These are phyloP conservation scores for Cyclostephanos invisitatus DNA, from an alignment of 108 stramenopile species.

Conservation along the genomic window DNA sequence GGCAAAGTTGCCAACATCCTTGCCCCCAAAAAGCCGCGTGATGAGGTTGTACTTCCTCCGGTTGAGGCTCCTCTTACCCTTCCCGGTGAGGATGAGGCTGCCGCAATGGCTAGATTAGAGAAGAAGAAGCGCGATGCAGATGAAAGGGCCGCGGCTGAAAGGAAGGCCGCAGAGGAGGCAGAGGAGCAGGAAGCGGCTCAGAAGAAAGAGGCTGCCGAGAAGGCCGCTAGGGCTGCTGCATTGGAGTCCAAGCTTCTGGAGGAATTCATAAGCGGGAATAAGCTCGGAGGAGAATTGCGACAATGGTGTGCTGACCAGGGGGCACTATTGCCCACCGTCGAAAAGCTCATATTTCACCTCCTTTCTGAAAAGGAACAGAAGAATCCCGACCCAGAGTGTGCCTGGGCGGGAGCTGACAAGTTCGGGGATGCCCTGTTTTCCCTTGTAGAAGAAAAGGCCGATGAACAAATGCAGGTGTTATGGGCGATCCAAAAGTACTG, in stretches of 20 bases:
- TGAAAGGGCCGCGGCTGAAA: constrained; percentile 46
- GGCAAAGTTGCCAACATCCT: constrained; percentile 34
- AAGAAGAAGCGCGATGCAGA: constrained; percentile 49
- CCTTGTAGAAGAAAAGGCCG: constrained; percentile 74
- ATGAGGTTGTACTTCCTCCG: constrained; percentile 45
- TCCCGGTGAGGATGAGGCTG: constrained; percentile 48
- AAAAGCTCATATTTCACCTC: constrained; percentile 68
- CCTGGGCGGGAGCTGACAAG: constrained; percentile 70
- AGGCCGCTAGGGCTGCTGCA: constrained; percentile 40
- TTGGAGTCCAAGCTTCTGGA: constrained; percentile 48
- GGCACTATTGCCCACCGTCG: constrained; percentile 54
- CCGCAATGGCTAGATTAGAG: constrained; percentile 54
- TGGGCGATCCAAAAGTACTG: constrained; percentile 87
- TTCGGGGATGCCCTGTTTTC: constrained; percentile 69
- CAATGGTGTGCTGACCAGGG: constrained; percentile 61
- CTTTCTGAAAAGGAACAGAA: constrained; percentile 64
- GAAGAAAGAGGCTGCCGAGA: constrained; percentile 40
- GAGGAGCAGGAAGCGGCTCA: constrained; percentile 29
- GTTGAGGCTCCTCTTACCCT: constrained; percentile 55
- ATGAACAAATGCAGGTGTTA: constrained; percentile 72
- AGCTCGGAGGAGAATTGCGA: constrained; percentile 72
- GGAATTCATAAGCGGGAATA: constrained; percentile 71
- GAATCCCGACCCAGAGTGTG: constrained; percentile 73
- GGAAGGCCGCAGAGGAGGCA: constrained; percentile 47
- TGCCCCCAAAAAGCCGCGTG: constrained; percentile 33